Base-by-base conservation (phyloP, 257 asterid species). In the Primulina tabacum region DNA sequence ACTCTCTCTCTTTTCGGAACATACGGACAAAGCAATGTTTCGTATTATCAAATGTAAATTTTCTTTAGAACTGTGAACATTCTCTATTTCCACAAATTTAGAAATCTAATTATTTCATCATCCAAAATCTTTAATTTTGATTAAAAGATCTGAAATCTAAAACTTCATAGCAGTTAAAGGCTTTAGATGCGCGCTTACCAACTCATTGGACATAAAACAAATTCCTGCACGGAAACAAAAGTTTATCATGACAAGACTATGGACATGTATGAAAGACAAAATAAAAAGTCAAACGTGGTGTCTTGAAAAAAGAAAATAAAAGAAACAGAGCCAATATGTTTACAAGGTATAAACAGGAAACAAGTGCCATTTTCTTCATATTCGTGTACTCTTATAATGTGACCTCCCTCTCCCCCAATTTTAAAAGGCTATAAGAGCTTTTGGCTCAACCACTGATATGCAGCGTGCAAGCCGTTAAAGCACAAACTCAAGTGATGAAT, bases 171-270 rank as follows among this genome's bases (percentile, higher is more conserved):
- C 35, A 73, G 43, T 29, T 58, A 34, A 69, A 71, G 62, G 55
- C n/a, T 26, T n/a, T 67, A 38, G 50, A 76, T 18, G 61, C 16
- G 71, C 59, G 52, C 96, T 81, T 86, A 94, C 99, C 97, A 94
- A 71, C 70, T 94, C 99, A 83, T 88, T 94, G 69, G 99, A 91
- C 96, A 89, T 89, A 55, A 91, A 91, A 81, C 97, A 94, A 77
- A 94, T 82, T 75, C 99, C 99, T 94, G 96, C 86, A 79, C 2
- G 53, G 33, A 38, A 59, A 77, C 52, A 78, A 68, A 38, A 56
- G 24, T 37, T 30, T 28, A 28, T 28, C 30, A 28, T 28, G 30
- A 28, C 30, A 2, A 2, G 30, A 28, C 26, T 1, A 28, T 28
- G 30, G 4, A 28, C 30, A 28, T 28, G 30, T 28, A 28, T 28